phyloP scores from a whole-genome alignment of 2,329 filamentous ascomycete genomes.

The Anisogramma anomala region DNA sequence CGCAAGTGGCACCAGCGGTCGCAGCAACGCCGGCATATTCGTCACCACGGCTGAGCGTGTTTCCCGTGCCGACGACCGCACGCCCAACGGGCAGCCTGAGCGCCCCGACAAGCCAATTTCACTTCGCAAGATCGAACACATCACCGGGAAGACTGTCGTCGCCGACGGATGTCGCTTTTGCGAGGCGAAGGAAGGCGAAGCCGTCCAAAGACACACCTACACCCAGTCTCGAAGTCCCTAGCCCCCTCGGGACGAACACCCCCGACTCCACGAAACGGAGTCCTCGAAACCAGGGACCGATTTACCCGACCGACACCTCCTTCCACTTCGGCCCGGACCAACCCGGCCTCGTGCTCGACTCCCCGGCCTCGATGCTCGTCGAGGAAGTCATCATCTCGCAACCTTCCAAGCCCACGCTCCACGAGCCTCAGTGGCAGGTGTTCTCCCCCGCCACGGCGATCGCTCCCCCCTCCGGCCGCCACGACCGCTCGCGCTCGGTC shows the following conservation, averaged over 20 bases:
- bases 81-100: slow-evolving; percentile 13
- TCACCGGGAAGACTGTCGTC: slow-evolving; percentile 39
- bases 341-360: slow-evolving; percentile 30
- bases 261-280: background rate
- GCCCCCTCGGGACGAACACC: slow-evolving; percentile 9
- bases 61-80: slow-evolving; percentile 27
- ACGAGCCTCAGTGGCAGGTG: slow-evolving; percentile 38
- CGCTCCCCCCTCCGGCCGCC: slow-evolving; percentile 10
- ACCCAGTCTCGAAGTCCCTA: slow-evolving; percentile 9
- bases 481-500: slow-evolving; percentile 15
- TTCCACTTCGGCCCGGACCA: slow-evolving; percentile 24
- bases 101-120: slow-evolving; percentile 23
- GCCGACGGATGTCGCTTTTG: slow-evolving; percentile 28
- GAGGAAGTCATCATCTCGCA: slow-evolving; percentile 20
- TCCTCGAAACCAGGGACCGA: slow-evolving; percentile 4
- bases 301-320: slow-evolving; percentile 14
- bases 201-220: slow-evolving; percentile 1
- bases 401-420: slow-evolving; percentile 26
- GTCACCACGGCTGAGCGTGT: slow-evolving; percentile 36
- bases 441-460: slow-evolving; percentile 26
- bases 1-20: slow-evolving; percentile 9
- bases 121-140: slow-evolving; percentile 41
- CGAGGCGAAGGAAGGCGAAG: slow-evolving; percentile 7
- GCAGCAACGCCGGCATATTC: background rate
- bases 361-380: slow-evolving; percentile 24